These are phyloP conservation scores for Serendipita vermifera DNA, from an alignment of 768 basidiomycete species.

Conservation along the genomic window DNA sequence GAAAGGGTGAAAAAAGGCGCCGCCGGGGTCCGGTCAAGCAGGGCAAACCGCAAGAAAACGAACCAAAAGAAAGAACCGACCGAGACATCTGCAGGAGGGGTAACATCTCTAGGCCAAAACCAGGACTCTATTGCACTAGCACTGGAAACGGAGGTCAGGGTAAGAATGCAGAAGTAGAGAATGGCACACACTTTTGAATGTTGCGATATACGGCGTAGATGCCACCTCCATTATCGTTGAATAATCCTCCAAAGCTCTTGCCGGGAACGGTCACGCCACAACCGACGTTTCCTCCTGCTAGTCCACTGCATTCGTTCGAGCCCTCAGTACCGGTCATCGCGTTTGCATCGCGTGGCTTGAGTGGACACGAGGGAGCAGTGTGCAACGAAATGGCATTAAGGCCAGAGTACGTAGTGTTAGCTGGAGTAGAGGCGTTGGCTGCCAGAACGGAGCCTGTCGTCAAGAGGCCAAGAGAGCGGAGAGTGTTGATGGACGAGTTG, in stretches of 20 bases:
- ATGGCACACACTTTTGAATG: neutral
- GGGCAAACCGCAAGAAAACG: no score
- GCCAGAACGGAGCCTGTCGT: neutral
- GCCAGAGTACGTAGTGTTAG: neutral
- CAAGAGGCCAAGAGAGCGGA: neutral
- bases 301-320: neutral
- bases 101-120: constrained; percentile 2
- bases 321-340: neutral
- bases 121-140: neutral
- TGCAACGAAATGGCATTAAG: neutral
- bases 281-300: neutral
- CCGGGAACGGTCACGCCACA: neutral
- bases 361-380: neutral
- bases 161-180: neutral
- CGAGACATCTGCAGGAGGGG: neutral
- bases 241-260: neutral
- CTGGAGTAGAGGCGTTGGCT: neutral
- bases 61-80: neutral
- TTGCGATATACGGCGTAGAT: neutral
- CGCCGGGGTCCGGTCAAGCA: neutral
- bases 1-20: neutral
- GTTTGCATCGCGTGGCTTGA: neutral
- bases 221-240: neutral
- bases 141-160: neutral
- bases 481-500: neutral